A percentile compares a stretch with the other conserved stretches of the same genome.
phyloP scores from a whole-genome alignment of 345 rosid genomes.

The Acer yangbiense region DNA sequence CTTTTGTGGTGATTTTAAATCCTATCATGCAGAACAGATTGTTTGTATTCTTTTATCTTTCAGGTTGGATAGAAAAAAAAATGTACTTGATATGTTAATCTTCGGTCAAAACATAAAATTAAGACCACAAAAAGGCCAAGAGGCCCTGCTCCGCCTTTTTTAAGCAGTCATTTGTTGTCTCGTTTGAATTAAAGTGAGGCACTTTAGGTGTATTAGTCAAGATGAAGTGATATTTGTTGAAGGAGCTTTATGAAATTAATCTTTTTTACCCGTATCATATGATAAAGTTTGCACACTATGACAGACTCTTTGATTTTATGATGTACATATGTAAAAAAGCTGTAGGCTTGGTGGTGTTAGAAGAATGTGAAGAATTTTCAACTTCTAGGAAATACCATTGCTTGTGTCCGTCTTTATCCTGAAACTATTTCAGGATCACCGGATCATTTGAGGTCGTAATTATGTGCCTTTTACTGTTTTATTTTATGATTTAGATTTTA shows the following conservation, averaged over 20 bases:
- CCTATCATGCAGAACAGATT: conserved; percentile 8
- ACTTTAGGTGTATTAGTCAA: background rate
- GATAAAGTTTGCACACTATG: background rate
- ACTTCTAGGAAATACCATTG: background rate
- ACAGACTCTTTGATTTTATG: background rate
- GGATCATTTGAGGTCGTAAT: background rate
- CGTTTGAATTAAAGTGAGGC: background rate
- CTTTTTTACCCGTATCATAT: background rate
- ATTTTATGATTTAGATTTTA: background rate
- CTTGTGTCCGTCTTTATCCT: background rate
- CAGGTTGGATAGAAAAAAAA: conserved; percentile 6
- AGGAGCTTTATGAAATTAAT: background rate
- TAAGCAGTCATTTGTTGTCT: background rate
- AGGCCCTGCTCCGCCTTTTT: background rate
- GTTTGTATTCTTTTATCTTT: conserved; percentile 7
- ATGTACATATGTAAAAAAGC: background rate
- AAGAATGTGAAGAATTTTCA: background rate
- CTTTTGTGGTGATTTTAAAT: conserved; percentile 7
- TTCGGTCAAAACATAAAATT: background rate
- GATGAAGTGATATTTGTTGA: background rate
- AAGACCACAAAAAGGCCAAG: conserved; percentile 1
- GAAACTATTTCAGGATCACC: background rate
- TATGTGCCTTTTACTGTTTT: background rate
- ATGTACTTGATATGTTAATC: background rate
- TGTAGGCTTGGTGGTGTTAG: too few relatives aligned